These are phyloP conservation scores for Macrophomina phaseolina DNA, from an alignment of 2,329 filamentous ascomycete genomes.

Conservation along the genomic window DNA sequence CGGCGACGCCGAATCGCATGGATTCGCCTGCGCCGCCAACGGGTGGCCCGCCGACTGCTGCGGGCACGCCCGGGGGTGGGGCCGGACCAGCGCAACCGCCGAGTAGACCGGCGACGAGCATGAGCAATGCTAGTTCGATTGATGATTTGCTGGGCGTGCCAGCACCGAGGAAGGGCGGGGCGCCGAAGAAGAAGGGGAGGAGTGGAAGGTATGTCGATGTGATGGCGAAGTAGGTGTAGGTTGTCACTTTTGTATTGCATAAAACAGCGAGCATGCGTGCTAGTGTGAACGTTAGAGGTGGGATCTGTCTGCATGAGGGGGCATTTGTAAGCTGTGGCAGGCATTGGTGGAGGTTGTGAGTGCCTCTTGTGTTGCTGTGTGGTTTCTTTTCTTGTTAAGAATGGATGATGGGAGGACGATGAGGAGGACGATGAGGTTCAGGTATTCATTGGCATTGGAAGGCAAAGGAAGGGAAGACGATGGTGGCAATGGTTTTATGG, in stretches of 20 bases:
- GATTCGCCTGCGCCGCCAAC: constrained; percentile 39
- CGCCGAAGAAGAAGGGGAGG: constrained; percentile 73
- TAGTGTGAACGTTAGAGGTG: no score
- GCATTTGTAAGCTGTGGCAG: no score
- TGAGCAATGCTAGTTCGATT: constrained; percentile 93
- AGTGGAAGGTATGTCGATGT: constrained; percentile 92
- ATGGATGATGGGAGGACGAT: background rate
- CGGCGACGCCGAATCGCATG: constrained; percentile 42
- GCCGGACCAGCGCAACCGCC: constrained; percentile 40
- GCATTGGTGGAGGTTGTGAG: no score
- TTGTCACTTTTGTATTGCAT: no score
- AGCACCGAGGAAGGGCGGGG: constrained; percentile 66
- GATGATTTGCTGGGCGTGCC: constrained; percentile 86
- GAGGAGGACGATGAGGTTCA: background rate
- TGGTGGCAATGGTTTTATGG: background rate
- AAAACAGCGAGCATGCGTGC: no score
- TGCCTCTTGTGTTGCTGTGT: no score
- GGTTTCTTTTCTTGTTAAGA: no score
- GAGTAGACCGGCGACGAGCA: constrained; percentile 69
- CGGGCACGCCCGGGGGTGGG: constrained; percentile 1
- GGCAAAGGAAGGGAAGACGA: background rate
- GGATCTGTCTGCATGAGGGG: no score
- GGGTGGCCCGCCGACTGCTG: background rate
- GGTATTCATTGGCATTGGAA: background rate
- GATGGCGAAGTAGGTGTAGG: constrained; percentile 65